Base-by-base conservation (phyloP, 768 basidiomycete genomes). In the Cantharellus cinnabarinus region DNA sequence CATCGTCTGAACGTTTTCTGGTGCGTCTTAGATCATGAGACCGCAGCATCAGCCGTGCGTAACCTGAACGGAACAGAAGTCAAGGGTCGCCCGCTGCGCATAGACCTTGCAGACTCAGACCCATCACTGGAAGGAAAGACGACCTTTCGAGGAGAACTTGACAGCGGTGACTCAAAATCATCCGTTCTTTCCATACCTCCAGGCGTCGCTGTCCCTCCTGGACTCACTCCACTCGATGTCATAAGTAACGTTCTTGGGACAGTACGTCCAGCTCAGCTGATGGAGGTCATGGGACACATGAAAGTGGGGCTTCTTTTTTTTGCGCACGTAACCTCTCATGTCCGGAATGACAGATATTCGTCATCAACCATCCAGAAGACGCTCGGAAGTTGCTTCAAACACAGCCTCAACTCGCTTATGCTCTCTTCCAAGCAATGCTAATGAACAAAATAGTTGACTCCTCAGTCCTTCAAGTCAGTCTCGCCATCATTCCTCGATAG, bases 271-370 rank as follows among this genome's bases (percentile, higher is more conserved):
- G 76, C 74, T 42, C 88, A 94, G 67, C 73, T 94, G 62, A 80
- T 93, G 71, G 94, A 99, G 70, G 85, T 97, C 4, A 73, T 99
- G 64, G 85, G 85, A n/a, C 89, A 95, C 70, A 93, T 94, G 85
- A 98, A 98, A 83, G 95, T 93, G 68, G 66, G 76, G 70, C 57
- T 38, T 14, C 39, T 37, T 62, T 55, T 64, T 64, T 34, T 44
- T 60, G 58, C 58, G 58, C 60, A 10, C 65, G 20, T 59, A 57
- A 58, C 51, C 48, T 60, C 59, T 59, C 61, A 10, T 39, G 20
- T 15, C 44, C 44, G 40, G 50, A 14, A 55, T 62, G 20, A 4
- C 67, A 99, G 95, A 86, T 86, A 2, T 90, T 94, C 67, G 84
- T 97, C 40, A 83, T 88, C 51, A 88, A 82, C 0, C 83, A 89